Base-by-base conservation (phyloP, 1,284 basidiomycete genomes). In the Moesziomyces sp. region DNA sequence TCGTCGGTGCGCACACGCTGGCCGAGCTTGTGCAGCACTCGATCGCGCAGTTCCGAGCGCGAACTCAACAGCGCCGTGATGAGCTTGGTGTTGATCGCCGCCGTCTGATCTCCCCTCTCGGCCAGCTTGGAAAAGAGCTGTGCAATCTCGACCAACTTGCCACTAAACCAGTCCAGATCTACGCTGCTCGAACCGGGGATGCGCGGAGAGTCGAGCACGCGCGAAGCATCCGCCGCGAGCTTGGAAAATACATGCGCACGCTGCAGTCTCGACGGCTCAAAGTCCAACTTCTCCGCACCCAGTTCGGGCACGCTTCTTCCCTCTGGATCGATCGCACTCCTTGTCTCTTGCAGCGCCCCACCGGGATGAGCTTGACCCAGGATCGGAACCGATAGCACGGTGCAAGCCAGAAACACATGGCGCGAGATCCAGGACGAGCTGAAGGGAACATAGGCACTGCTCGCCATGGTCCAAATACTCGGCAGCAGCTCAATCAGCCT, bases 401-500 rank as follows among this genome's bases (percentile, higher is more conserved):
- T 69, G 21, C 66, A 69, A 2, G 66, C 66, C 18, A 69, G 21
- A 18, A 69, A 69, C 10, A 69, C 9, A 46, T 69, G 66, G 11
- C 66, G n/a, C 11, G 52, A 56, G 42, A 69, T 69, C 60, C 60
- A 69, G 18, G 55, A 56, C 9, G 56, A 59, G 26, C 44, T 48
- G 18, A 69, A 69, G n/a, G 66, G 66, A 4, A 69, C 50, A 19
- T 63, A 50, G 0, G 56, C 45, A n/a, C 23, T 45, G 19, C 48
- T 55, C 3, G 59, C 57, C 56, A 69, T 59, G 56, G 63, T 63
- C 66, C 60, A 69, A 4, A 69, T 69, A 8, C 60, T 51, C 46
- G 60, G 60, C 45, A 69, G 26, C 35, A 69, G 19, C 45, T 69
- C 66, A 16, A 69, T 56, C 21, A 69, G 13, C 23, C 56, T 45